phyloP scores from a whole-genome alignment of 2,329 filamentous ascomycete species.

The Colletotrichum karsti region DNA sequence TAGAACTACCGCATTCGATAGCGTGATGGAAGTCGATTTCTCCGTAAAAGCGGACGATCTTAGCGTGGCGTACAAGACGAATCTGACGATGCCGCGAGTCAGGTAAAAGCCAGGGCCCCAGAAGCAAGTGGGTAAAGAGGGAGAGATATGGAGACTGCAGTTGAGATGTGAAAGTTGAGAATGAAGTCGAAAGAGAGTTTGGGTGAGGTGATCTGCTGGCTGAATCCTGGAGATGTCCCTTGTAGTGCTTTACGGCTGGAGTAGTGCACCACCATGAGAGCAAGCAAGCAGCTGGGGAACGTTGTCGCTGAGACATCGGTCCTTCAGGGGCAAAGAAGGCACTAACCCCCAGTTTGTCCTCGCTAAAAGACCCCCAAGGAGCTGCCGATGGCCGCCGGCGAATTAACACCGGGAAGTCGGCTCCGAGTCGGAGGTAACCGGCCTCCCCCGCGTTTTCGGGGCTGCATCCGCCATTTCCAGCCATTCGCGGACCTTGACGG shows the following conservation, averaged over 20 bases:
- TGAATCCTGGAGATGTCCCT: no score
- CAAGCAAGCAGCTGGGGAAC: no score
- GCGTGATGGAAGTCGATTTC: not conserved
- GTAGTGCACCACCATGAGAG: no score
- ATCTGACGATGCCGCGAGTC: slow-evolving; percentile 18
- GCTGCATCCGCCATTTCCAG: not conserved
- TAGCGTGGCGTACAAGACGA: not conserved
- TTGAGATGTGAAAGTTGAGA: not conserved
- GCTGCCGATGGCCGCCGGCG: not conserved
- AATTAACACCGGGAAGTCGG: not conserved
- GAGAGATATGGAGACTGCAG: not conserved
- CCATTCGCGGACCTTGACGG: not conserved
- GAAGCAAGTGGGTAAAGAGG: not conserved
- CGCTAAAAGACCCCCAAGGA: not conserved
- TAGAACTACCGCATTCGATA: no score
- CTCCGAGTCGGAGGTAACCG: slow-evolving; percentile 15
- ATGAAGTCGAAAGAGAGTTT: slow-evolving; percentile 1
- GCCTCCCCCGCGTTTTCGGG: slow-evolving; percentile 4
- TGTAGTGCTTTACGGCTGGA: no score
- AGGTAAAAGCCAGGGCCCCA: not conserved
- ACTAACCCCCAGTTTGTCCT: not conserved
- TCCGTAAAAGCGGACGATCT: slow-evolving; percentile 6
- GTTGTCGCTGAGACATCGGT: no score
- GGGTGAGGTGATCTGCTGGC: no score
- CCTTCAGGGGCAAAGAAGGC: no score